Base-by-base conservation (phyloP, 805 yeast species). In the Ogataea ganodermae region DNA sequence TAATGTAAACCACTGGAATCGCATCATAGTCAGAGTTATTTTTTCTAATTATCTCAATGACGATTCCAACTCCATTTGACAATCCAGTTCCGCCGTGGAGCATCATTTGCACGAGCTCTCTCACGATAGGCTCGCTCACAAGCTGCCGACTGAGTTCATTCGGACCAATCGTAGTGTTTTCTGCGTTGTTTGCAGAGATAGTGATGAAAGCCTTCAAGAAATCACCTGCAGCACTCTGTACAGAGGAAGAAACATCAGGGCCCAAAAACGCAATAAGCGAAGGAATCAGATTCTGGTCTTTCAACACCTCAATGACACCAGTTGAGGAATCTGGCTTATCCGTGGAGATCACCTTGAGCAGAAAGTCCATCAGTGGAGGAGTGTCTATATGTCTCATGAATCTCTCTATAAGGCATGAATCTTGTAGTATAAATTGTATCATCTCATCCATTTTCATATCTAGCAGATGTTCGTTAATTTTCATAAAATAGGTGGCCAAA, bases 1-100 rank as follows among this genome's bases (percentile, higher is more conserved):
- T 83, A 35, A 88, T 84, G 66, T 83, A 84, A 57, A 87, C 71
- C 18, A 95, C 95, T 49, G 96, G 95, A 40, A 88, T 86, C 40
- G 81, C 76, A 68, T 94, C 99, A 67, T 94, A 94, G 65, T 94
- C 99, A 0, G 97, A 89, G 62, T 94, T 94, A 65, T 94, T 94
- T 64, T 94, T 94, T 60, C 99, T 79, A 48, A 94, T 94, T 35
- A 94, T 79, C 68, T 94, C 99, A 57, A 94, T 92, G 27, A 94
- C 81, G 21, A 94, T 89, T 5, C 97, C 95, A 26, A 94, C 99
- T 60, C 96, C 96, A 58, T 91, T 92, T 30, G 94, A 86, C 54
- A 94, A 75, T 1, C 97, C 96, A 27, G 91, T 84, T 39, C 96
- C 96, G 46, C 89, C 89, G 49, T 72, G 60, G 46, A 92, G 76